Base-by-base conservation (phyloP, 805 yeast genomes). In the Candida succiphila region DNA sequence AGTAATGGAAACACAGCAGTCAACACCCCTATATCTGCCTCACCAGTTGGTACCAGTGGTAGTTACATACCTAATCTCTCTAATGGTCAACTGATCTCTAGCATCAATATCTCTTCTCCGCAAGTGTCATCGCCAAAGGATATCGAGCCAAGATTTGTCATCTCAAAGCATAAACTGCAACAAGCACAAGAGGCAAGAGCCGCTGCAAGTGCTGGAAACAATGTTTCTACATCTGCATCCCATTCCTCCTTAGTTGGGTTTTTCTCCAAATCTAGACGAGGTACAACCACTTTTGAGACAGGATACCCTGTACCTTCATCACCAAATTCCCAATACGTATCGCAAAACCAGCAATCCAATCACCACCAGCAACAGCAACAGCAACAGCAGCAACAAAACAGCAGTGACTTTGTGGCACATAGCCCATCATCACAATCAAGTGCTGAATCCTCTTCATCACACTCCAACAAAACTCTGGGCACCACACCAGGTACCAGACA, bases 141-240 rank as follows among this genome's bases (percentile, higher is more conserved):
- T 22, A 76, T 87, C n/a, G 96, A 86, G 50, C 82, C 94, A 13
- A 67, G 95, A 28, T 86, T 87, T 50, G 75, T 87, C 32, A 80
- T 87, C 26, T 82, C 94, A 9, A 75, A 84, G 46, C 92, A 80
- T 39, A 72, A 82, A 34, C 74, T 78, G 17, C 77, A 67, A 29
- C 75, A 61, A 42, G 70, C 64, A 15, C 74, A 67, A 43, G 72
- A 69, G 21, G 69, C 68, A 14, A 45, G 54, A 45, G 64, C 42
- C 19, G 57, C 47, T 1, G 51, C 47, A n/a, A 35, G 32, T 17
- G 17, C 34, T 3, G 8, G 32, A 5, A 17, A 16, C 29, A 19
- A 28, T 27, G 20, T 33, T 21, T 33, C 43, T 20, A 19, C 42
- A 20, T 55, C 64, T 31, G 61, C 59, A 8, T 65, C 72, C 5